A percentile compares a stretch with the other conserved stretches of the same genome.
Evolutionary conservation across 441 rosid genomes (phyloP).

Genomic region (Pelargonium cotyledonis): DNA sequence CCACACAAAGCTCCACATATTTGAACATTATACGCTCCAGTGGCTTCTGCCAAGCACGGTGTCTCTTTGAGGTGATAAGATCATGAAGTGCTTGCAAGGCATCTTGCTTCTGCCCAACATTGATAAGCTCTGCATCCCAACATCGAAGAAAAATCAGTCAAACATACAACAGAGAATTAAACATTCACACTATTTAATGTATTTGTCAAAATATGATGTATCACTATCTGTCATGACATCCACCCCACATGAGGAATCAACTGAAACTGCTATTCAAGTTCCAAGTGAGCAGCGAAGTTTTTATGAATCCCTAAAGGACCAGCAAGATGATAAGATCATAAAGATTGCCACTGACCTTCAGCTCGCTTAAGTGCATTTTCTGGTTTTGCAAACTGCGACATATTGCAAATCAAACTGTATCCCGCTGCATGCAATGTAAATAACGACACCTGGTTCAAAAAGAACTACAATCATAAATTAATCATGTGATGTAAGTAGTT

Average conservation of each 20-base stretch:
- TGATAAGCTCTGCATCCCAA: conserved; percentile 62
- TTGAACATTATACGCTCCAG: conserved; percentile 90
- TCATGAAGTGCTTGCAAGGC: conserved; percentile 91
- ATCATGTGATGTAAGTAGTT: too few relatives aligned
- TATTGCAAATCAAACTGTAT: conserved; percentile 23
- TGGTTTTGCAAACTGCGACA: conserved; percentile 80
- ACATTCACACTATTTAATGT: not conserved
- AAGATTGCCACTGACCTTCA: conserved; percentile 48
- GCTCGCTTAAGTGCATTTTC: conserved; percentile 94
- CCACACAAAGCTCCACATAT: conserved; percentile 94
- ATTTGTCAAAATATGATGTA: not conserved
- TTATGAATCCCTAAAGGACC: not conserved
- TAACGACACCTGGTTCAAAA: too few relatives aligned
- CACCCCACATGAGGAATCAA: not conserved
- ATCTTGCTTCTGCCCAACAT: conserved; percentile 98
- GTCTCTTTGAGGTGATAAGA: conserved; percentile 81
- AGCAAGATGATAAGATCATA: not conserved
- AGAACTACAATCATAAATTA: too few relatives aligned
- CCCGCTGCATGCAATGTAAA: not conserved
- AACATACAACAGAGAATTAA: not conserved
- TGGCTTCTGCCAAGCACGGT: conserved; percentile 92
- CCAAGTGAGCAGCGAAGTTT: not conserved
- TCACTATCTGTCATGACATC: not conserved
- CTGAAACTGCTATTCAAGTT: not conserved
- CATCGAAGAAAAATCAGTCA: conserved; percentile 4